Conservation (phyloP, 2,329 filamentous ascomycete genomes). For the Fusarium tricinctum region DNA sequence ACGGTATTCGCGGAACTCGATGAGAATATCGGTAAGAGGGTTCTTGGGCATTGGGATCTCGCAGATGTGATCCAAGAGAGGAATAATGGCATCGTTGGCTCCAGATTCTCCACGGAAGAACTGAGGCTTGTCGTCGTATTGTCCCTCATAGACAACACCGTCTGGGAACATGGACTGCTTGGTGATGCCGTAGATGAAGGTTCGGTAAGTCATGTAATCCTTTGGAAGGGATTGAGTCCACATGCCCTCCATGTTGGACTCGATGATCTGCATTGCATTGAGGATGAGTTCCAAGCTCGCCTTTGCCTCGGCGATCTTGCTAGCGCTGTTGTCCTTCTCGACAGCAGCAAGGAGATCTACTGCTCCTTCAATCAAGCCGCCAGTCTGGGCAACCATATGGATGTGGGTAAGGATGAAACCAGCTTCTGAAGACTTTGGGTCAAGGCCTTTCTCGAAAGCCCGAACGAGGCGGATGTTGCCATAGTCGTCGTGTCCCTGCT, state of each 20-base stretch:
- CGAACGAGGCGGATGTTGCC: conserved; percentile 85
- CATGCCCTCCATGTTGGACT: conserved; percentile 89
- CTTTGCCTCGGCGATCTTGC: conserved; percentile 67
- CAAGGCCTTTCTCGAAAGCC: conserved; percentile 90
- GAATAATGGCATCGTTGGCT: conserved; percentile 95
- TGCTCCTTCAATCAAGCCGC: conserved; percentile 79
- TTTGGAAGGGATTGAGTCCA: conserved; percentile 88
- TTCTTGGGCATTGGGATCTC: conserved; percentile 90
- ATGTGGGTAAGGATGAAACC: conserved; percentile 97
- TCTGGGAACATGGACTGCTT: conserved; percentile 94
- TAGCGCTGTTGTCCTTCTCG: conserved; percentile 20
- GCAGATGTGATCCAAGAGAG: conserved; percentile 88
- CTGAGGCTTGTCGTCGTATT: conserved; percentile 77
- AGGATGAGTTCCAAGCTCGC: conserved; percentile 73
- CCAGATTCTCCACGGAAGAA: conserved; percentile 93
- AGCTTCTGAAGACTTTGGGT: conserved; percentile 89
- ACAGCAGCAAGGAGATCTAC: conserved; percentile 70
- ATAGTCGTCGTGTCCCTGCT: conserved; percentile 69
- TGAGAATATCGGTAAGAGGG: conserved; percentile 87
- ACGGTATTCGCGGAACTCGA: conserved; percentile 90
- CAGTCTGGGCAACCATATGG: conserved; percentile 93
- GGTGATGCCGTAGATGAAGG: conserved; percentile 97
- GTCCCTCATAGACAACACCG: conserved; percentile 89
- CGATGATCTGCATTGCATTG: conserved; percentile 73
- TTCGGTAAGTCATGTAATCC: conserved; percentile 90